Evolutionary conservation across 2,329 filamentous ascomycete species (phyloP), one percentile per base, ranked within the genome.

Genomic region (Elsinoe australis): DNA sequence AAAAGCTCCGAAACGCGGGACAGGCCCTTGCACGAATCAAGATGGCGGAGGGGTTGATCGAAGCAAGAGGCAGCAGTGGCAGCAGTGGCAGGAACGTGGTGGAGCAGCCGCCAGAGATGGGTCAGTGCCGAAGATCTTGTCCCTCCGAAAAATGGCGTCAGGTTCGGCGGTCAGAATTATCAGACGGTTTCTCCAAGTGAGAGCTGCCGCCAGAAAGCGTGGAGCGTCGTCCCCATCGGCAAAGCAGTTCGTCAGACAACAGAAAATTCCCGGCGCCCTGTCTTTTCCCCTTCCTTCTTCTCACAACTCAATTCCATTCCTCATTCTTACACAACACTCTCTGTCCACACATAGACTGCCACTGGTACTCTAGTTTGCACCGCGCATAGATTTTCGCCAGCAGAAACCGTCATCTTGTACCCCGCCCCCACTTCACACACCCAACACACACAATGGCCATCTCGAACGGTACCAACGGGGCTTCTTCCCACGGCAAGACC

Each of bases 401-500:
- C 41, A 28, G 34, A 45, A 36, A 17, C 35, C 21, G 32, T 48
- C 18, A 35, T 17, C 22, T 6, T 38, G 33, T 29, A 41, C 38
- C 52, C 52, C 38, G 22, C 33, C 51, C 22, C 34, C 47, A 24
- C 42, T 35, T 49, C 42, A 24, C 24, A 31, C 34, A 19, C 48
- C 28, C 44, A 32, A 31, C 21, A 35, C 19, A 17, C 44, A 47
- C 32, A 38, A 56, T 57, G 54, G 50, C 52, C 42, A 50, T 52
- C 42, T 35, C 51, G 17, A 57, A 57, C 53, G 55, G 55, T 22
- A 50, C 47, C 10, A 41, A 41, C 21, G 36, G 36, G 22, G 14
- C 36, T 50, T 32, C 41, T 49, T 47, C 44, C 51, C 28, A 52
- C 19, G 53, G 51, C 45, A 55, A 55, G 46, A 58, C 53, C 42